Conservation (phyloP, 345 rosid species). For the Sisymbrium irio region DNA sequence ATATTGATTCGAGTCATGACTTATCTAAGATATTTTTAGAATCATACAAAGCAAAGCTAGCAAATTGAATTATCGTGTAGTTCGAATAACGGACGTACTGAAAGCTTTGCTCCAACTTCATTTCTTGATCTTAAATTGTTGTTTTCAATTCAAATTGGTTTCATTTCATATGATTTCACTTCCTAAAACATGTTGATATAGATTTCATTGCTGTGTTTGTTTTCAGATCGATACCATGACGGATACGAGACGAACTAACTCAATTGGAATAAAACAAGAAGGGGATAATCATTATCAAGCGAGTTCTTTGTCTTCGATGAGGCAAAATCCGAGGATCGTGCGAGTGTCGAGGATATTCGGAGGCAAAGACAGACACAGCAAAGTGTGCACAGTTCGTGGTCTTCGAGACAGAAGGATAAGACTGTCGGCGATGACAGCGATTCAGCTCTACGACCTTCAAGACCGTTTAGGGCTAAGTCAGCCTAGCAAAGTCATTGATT, state of each 20-base stretch:
- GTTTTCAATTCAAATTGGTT: neutral
- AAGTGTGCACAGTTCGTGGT: constrained; percentile 86
- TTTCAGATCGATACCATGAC: neutral
- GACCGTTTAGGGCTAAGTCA: constrained; percentile 74
- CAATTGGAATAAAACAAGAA: constrained; percentile 22
- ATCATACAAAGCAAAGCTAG: neutral
- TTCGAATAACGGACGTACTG: neutral
- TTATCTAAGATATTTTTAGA: neutral
- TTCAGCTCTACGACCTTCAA: constrained; percentile 85
- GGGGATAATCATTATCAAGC: neutral
- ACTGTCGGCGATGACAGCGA: constrained; percentile 80
- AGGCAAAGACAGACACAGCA: constrained; percentile 96
- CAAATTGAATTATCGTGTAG: neutral
- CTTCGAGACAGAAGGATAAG: constrained; percentile 82
- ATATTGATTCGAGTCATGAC: no score
- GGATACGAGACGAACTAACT: no score
- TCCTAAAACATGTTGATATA: neutral
- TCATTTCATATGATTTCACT: neutral
- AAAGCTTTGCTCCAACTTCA: neutral
- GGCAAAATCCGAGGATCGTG: constrained; percentile 85
- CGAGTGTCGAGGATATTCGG: constrained; percentile 75
- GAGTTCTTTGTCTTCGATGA: constrained; percentile 16
- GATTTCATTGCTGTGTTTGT: neutral
- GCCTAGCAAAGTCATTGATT: constrained; percentile 92
- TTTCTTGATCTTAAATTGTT: constrained; percentile 6